Base-by-base conservation (phyloP, 345 rosid genomes). In the Theobroma cacao region DNA sequence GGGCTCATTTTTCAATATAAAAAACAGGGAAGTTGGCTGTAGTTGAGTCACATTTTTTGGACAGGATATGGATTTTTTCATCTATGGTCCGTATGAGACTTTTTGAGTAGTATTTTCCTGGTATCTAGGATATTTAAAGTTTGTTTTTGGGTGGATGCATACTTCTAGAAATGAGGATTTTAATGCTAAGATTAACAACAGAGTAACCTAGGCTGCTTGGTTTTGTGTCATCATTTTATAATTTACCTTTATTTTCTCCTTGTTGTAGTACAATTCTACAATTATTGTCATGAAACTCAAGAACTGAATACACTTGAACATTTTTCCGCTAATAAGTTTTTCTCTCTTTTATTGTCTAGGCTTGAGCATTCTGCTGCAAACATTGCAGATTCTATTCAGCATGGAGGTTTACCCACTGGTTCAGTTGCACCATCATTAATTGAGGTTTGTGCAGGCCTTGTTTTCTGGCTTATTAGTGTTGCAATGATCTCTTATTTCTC, bases 381-480 rank as follows among this genome's bases (percentile, higher is more conserved):
- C 82, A 69, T 91, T 59, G 88, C 93, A 0, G 93, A 84, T 78
- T 86, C 91, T 60, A 83, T 92, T 85, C 96, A 92, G 84, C 92
- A 89, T 56, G 93, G 88, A 79, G 81, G 88, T 86, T 78, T 84
- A 72, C 89, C 90, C 20, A 85, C 90, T 78, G 92, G 90, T 82
- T 91, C 96, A 50, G 92, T 76, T 83, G 91, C 95, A 65, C 97
- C 98, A 76, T 89, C 98, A 82, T 80, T 94, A 64, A 77, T 96
- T 30, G 99, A 96, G 98, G 99, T 96, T 77, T 75, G 84, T 62
- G 28, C 40, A 62, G 56, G 52, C 63, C 65, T 66, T 76, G 4
- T 53, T 28, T 38, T 82, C 75, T 75, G 84, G 59, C 66, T 75
- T 52, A 12, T 28, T 67, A 67, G 31, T 74, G 24, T 55, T 68